Evolutionary conservation across 2,329 filamentous ascomycete genomes (phyloP).

Genomic region (Ceratocystiopsis sp.): DNA sequence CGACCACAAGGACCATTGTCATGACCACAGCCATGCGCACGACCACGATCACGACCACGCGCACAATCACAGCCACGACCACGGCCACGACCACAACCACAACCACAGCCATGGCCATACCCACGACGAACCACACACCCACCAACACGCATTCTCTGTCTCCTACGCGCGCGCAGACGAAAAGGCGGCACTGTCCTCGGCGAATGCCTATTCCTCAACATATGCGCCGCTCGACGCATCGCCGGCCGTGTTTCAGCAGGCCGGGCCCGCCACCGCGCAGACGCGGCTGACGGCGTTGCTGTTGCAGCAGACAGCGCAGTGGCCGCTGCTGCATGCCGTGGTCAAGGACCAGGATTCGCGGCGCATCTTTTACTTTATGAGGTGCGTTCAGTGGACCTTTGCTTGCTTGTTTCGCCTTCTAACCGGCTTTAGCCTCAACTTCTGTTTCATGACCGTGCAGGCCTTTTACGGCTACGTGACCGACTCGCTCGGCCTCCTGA

Average conservation of each 20-base stretch:
- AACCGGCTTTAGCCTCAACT: slow-evolving; percentile 51
- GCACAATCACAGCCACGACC: not conserved
- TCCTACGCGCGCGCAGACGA: slow-evolving; percentile 17
- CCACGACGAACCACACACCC: slow-evolving; percentile 13
- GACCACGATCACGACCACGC: slow-evolving; percentile 14
- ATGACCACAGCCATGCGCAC: slow-evolving; percentile 1
- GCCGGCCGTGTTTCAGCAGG: slow-evolving; percentile 15
- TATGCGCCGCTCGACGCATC: slow-evolving; percentile 16
- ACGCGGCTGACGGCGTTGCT: slow-evolving; percentile 59
- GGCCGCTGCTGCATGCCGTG: slow-evolving; percentile 71
- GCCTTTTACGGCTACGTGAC: slow-evolving; percentile 88
- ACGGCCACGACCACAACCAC: slow-evolving; percentile 8
- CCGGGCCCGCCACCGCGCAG: slow-evolving; percentile 25
- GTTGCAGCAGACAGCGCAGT: slow-evolving; percentile 49
- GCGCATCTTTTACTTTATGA: slow-evolving; percentile 94
- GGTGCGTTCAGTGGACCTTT: slow-evolving; percentile 26
- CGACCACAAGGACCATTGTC: not conserved
- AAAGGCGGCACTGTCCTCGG: too few species aligned
- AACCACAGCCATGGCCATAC: slow-evolving; percentile 11
- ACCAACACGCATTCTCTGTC: slow-evolving; percentile 6
- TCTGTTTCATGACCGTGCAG: slow-evolving; percentile 87
- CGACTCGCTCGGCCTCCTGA: slow-evolving; percentile 84
- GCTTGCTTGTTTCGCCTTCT: too few species aligned
- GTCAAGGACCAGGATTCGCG: slow-evolving; percentile 82
- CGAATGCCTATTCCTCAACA: too few species aligned